Conservation (phyloP, 495 filamentous ascomycete species). For the Penicilliopsis zonata region DNA sequence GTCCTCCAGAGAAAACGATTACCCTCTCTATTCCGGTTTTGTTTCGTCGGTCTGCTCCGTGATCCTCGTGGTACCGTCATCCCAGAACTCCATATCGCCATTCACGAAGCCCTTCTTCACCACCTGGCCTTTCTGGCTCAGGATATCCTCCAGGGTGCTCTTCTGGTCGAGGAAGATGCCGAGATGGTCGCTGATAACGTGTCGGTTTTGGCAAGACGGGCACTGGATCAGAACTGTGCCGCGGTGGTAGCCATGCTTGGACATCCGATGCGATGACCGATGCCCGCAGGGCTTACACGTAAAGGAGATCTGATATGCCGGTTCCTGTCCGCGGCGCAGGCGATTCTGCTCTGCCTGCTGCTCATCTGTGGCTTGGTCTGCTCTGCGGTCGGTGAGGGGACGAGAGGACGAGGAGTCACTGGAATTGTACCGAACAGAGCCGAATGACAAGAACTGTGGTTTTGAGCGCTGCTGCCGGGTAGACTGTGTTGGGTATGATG, state of each 20-base stretch:
- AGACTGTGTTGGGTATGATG: not conserved
- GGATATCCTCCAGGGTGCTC: slow-evolving; percentile 24
- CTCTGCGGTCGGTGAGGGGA: slow-evolving; percentile 18
- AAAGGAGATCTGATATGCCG: slow-evolving; percentile 74
- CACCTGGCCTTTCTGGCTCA: slow-evolving; percentile 19
- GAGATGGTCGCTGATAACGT: slow-evolving; percentile 88
- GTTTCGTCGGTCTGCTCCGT: too few relatives aligned
- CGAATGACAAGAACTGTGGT: not conserved
- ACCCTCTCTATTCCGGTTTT: too few relatives aligned
- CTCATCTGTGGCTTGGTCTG: slow-evolving; percentile 14
- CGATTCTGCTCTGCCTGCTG: slow-evolving; percentile 18
- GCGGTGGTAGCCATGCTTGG: slow-evolving; percentile 86
- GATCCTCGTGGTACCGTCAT: slow-evolving; percentile 36
- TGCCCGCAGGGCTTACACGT: slow-evolving; percentile 78
- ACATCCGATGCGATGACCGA: slow-evolving; percentile 65
- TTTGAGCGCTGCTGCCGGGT: too few relatives aligned
- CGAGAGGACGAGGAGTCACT: slow-evolving; percentile 8
- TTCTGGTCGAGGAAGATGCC: slow-evolving; percentile 32
- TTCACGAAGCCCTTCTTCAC: slow-evolving; percentile 25
- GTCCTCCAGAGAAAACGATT: too few relatives aligned
- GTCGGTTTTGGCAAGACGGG: slow-evolving; percentile 68
- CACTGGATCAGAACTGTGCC: slow-evolving; percentile 83
- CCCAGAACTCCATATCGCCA: slow-evolving; percentile 59
- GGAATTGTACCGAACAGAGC: slow-evolving; percentile 19
- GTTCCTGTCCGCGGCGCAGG: slow-evolving; percentile 36